Evolutionary conservation across 2,329 filamentous ascomycete genomes (phyloP), one percentile per base, ranked within the genome.

Genomic region (Fusarium incarnatum): DNA sequence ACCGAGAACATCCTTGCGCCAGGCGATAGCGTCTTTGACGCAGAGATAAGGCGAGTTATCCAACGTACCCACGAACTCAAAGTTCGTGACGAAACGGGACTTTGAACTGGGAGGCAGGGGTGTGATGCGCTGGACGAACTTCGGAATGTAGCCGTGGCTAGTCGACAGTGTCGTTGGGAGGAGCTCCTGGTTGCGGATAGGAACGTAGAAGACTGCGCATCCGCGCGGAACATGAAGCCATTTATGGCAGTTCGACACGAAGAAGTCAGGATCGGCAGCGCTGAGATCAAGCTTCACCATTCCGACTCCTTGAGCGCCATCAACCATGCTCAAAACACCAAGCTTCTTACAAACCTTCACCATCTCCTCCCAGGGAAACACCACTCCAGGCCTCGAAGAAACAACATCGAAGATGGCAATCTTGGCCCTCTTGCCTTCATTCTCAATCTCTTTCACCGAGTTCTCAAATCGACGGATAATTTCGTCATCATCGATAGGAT

Each of bases 161-260:
- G 94, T 97, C 0, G 94, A 92, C 30, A 97, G 79, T 0, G 93
- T 91, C 4, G 90, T 90, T 16, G 89, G 87, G 44, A 98, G 88
- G 45, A 97, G 79, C 50, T 84, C 81, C 78, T 98, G 95, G 78
- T 97, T 94, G 23, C 91, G 86, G 20, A 84, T 64, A 0, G 94
- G 92, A 2, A 96, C 92, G 79, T 97, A 92, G 70, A 98, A 88
- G 6, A 96, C 83, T 5, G 94, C 94, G 77, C 92, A 94, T 18
- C 91, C 91, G 32, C 94, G 89, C 1, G 94, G 95, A 1, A 89
- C 88, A 75, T 89, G 90, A 10, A 98, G 88, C 95, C 95, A 98
- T 83, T 97, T 97, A 83, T 97, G 93, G 73, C 90, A 93, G 78
- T 98, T 98, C 58, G 86, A 91, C 16, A 95, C 87, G 76, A 97